A percentile compares a stretch with the other conserved stretches of the same genome.
Conservation (phyloP, 805 yeast species). For the Candida patagonica region DNA sequence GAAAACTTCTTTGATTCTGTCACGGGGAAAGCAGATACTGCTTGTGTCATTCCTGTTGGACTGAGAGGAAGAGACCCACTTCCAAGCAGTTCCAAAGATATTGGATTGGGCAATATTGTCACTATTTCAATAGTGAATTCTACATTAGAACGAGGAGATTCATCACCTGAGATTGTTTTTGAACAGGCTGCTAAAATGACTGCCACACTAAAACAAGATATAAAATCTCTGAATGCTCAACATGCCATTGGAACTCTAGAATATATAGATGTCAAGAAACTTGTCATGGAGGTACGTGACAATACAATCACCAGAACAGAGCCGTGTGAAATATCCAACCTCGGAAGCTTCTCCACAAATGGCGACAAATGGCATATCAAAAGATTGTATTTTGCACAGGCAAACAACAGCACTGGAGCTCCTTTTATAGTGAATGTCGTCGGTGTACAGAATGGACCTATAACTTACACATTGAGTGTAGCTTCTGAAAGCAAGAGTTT, state of each 20-base stretch:
- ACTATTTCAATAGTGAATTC: not conserved
- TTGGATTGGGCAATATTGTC: conserved; percentile 13
- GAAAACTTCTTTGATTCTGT: conserved; percentile 4
- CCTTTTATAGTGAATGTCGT: conserved; percentile 9
- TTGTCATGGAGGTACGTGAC: conserved; percentile 3
- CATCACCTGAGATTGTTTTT: not conserved
- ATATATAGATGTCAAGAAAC: conserved; percentile 9
- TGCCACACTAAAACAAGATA: not conserved
- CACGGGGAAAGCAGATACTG: not conserved
- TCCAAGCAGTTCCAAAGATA: not conserved
- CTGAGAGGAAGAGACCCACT: conserved; percentile 9
- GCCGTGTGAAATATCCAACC: conserved; percentile 15
- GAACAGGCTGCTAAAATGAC: conserved; percentile 1
- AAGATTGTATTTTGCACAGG: conserved; percentile 12
- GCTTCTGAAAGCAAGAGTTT: not conserved
- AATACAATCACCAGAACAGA: conserved; percentile 3
- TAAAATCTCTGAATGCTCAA: not conserved
- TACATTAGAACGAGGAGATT: not conserved
- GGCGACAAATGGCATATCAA: conserved; percentile 3
- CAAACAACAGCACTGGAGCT: conserved; percentile 10
- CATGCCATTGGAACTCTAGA: conserved; percentile 9
- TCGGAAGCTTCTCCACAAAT: conserved; percentile 8
- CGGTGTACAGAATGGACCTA: conserved; percentile 7
- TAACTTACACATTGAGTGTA: conserved; percentile 2
- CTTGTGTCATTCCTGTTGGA: conserved; percentile 10